phyloP scores from a whole-genome alignment of 1,284 basidiomycete genomes.

The Irpex sp. region DNA sequence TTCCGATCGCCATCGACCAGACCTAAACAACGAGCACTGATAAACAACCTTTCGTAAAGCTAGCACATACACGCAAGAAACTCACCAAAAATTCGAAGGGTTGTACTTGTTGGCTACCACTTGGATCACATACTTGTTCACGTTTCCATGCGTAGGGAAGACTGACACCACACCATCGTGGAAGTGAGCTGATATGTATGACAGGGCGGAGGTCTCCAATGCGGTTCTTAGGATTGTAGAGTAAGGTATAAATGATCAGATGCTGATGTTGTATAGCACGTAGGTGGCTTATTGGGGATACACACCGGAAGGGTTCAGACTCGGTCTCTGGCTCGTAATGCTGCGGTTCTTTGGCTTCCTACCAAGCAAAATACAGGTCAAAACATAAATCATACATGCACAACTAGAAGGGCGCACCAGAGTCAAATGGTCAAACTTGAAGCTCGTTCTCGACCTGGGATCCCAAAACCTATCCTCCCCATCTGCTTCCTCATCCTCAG shows the following conservation, averaged over 20 bases:
- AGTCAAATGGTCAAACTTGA: constrained; percentile 78
- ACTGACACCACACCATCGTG: constrained; percentile 70
- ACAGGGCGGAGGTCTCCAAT: constrained; percentile 62
- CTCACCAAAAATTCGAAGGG: constrained; percentile 84
- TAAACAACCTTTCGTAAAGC: too few species aligned
- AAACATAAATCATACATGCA: not conserved
- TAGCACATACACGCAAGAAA: not conserved
- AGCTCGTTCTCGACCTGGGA: constrained; percentile 72
- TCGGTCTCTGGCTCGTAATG: constrained; percentile 58
- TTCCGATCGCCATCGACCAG: constrained; percentile 90
- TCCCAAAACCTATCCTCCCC: constrained; percentile 75
- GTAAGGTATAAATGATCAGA: too few species aligned
- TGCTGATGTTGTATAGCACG: too few species aligned
- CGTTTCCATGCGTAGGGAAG: constrained; percentile 46
- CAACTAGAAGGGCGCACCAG: constrained; percentile 43
- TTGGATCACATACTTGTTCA: constrained; percentile 65
- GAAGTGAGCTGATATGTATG: constrained; percentile 79
- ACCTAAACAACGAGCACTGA: constrained; percentile 44
- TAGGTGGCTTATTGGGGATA: not conserved
- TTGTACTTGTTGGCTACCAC: constrained; percentile 94
- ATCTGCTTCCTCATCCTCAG: constrained; percentile 18
- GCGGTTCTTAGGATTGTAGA: constrained; percentile 48
- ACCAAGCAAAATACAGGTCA: not conserved
- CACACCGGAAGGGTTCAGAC: constrained; percentile 75
- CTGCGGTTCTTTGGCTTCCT: constrained; percentile 78